Conservation (phyloP, 2,329 filamentous ascomycete species). For the Nemania diffusa region DNA sequence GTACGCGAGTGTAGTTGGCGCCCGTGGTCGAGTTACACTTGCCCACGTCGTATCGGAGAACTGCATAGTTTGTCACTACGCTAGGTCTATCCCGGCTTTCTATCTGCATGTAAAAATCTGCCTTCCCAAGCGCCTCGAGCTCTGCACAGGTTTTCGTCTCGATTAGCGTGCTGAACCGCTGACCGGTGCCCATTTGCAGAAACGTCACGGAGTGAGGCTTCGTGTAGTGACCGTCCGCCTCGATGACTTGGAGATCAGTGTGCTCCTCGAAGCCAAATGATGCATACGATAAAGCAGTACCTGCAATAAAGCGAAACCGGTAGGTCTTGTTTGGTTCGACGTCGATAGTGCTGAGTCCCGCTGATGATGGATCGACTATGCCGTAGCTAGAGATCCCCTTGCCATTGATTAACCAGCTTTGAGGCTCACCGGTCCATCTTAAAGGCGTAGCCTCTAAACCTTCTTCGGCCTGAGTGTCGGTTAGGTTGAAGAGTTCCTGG, state of each 20-base stretch:
- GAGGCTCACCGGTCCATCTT: conserved; percentile 23
- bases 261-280: conserved; percentile 31
- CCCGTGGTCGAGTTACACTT: conserved; percentile 7
- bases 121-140: conserved; percentile 17
- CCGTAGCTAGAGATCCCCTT: conserved; percentile 29
- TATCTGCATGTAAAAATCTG: conserved; percentile 31
- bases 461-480: conserved; percentile 20
- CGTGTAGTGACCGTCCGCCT: conserved; percentile 29
- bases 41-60: conserved; percentile 27
- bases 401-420: conserved; percentile 32
- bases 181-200: conserved; percentile 27
- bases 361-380: conserved; percentile 25
- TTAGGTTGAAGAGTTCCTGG: conserved; percentile 26
- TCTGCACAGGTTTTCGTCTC: conserved; percentile 24
- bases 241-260: conserved; percentile 24
- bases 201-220: conserved; percentile 23
- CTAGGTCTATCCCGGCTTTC: conserved; percentile 25
- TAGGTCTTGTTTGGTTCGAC: conserved; percentile 29
- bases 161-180: conserved; percentile 27
- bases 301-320: conserved; percentile 25
- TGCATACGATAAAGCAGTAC: conserved; percentile 15
- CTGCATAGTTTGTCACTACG: conserved; percentile 26
- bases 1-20: conserved; percentile 5
- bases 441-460: conserved; percentile 13
- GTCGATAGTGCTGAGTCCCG: conserved; percentile 16